Percentiles rank a stretch among this genome's conserved stretches.
Conservation (phyloP, 2,329 filamentous ascomycete species). For the Botrytis porri region DNA sequence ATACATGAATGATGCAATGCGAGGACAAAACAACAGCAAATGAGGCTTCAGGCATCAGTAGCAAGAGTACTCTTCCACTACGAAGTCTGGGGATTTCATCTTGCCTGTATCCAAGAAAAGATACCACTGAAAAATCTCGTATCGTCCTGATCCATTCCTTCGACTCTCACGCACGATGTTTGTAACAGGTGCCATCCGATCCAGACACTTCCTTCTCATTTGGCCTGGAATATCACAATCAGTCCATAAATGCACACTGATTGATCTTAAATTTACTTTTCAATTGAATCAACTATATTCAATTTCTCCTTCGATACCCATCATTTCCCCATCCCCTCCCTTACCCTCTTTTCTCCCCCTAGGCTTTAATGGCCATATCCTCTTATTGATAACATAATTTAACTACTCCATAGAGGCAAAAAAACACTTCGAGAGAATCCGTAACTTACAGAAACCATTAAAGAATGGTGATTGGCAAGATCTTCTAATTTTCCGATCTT, state of each 20-base stretch:
- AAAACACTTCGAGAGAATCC: neutral
- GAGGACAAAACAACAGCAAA: neutral
- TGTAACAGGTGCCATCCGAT: neutral
- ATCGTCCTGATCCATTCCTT: neutral
- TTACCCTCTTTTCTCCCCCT: neutral
- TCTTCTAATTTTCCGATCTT: neutral
- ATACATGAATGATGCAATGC: neutral
- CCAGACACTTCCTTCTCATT: neutral
- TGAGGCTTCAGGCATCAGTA: neutral
- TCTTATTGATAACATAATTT: neutral
- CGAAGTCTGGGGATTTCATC: neutral
- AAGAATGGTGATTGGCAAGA: neutral
- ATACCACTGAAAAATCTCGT: neutral
- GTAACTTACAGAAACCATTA: neutral
- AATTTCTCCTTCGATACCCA: neutral
- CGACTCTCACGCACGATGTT: neutral
- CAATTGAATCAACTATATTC: slow-evolving; percentile 1
- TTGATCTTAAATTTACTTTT: neutral
- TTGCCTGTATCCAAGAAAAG: neutral
- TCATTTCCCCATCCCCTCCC: neutral
- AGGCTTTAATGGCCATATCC: neutral
- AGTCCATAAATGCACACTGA: neutral
- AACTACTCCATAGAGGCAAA: neutral
- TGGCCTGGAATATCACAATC: neutral
- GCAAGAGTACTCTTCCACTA: neutral